Evolutionary conservation across 2,329 filamentous ascomycete genomes (phyloP).

Genomic region (Helotiales sp.): DNA sequence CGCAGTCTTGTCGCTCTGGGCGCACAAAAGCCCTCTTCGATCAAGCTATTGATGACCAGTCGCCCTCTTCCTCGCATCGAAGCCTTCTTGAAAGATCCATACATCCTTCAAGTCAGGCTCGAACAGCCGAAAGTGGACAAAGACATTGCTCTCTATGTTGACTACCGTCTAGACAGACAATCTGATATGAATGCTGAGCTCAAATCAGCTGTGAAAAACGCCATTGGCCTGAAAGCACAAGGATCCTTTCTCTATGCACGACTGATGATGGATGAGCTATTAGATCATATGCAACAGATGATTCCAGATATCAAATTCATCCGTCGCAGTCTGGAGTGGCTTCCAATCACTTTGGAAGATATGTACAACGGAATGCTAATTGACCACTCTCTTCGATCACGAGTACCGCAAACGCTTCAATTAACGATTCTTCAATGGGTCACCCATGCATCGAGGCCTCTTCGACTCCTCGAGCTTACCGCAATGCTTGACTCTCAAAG

Average conservation of each 20-base stretch:
- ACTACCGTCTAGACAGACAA: conserved; percentile 8
- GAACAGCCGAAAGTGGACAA: conserved; percentile 39
- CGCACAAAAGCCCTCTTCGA: conserved; percentile 29
- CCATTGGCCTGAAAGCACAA: conserved; percentile 38
- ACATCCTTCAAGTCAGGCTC: conserved; percentile 39
- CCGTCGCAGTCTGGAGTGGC: conserved; percentile 33
- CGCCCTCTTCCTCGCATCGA: conserved; percentile 40
- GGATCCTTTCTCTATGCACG: conserved; percentile 28
- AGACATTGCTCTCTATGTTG: conserved; percentile 34
- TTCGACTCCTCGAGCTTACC: conserved; percentile 45
- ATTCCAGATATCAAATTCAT: conserved; percentile 11
- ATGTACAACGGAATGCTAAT: conserved; percentile 42
- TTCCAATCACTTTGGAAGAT: conserved; percentile 32
- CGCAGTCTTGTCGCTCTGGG: conserved; percentile 30
- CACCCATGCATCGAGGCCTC: conserved; percentile 42
- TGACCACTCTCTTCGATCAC: conserved; percentile 38
- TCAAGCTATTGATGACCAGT: conserved; percentile 47
- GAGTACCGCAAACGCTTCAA: conserved; percentile 36
- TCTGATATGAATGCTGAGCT: conserved; percentile 5
- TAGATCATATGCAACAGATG: conserved; percentile 14
- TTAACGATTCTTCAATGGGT: conserved; percentile 41
- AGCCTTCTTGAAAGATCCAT: conserved; percentile 30
- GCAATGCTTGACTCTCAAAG: conserved; percentile 24
- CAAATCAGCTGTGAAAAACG: conserved; percentile 3
- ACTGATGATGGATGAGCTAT: conserved; percentile 28